Conservation (phyloP, 1,284 basidiomycete genomes). For the Rhodofomes roseus region DNA sequence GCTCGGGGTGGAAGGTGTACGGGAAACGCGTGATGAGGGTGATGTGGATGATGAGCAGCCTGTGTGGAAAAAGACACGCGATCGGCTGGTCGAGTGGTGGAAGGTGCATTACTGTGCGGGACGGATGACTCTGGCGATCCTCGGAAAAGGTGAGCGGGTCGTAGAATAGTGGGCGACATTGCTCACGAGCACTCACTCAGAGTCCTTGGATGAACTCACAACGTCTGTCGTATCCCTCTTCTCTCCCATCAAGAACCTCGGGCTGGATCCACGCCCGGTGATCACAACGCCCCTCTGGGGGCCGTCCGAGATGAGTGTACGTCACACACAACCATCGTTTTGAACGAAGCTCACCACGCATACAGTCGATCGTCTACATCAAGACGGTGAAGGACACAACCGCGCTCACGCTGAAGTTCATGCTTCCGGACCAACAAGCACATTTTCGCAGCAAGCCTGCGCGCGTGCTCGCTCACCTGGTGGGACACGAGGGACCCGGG, state of each 20-base stretch:
- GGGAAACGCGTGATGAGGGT: not conserved
- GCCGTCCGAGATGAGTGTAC: conserved; percentile 37
- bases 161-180: not conserved
- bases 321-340: conserved; percentile 14
- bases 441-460: conserved; percentile 51
- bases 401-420: conserved; percentile 52
- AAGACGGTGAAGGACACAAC: conserved; percentile 63
- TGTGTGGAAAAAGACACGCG: conserved; percentile 51
- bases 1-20: conserved; percentile 5
- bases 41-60: conserved; percentile 26
- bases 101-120: conserved; percentile 62
- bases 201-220: conserved; percentile 25
- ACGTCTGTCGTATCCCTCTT: conserved; percentile 33
- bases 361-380: conserved; percentile 49
- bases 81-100: conserved; percentile 68
- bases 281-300: conserved; percentile 30
- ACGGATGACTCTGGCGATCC: conserved; percentile 51
- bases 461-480: conserved; percentile 56
- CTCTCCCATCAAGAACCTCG: conserved; percentile 45
- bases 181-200: conserved; percentile 7
- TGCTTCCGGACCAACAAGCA: conserved; percentile 52
- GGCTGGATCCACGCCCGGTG: conserved; percentile 34
- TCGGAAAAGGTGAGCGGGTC: conserved; percentile 31
- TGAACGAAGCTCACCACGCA: not conserved
- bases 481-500: conserved; percentile 70